Base-by-base conservation (phyloP, 2,329 filamentous ascomycete genomes). In the Fusarium tupiense region DNA sequence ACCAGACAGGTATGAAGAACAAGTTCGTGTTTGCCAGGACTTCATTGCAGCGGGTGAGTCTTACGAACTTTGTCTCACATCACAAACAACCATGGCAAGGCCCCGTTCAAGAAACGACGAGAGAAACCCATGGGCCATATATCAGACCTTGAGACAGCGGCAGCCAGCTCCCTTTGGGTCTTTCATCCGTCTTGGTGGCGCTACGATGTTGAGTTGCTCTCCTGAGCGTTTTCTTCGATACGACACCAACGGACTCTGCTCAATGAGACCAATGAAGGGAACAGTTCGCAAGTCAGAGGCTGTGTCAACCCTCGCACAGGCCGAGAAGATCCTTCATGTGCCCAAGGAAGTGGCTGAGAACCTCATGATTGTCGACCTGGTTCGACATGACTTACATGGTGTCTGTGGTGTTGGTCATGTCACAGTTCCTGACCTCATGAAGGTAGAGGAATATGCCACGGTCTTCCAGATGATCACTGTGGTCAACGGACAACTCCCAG, bases 291-390 rank as follows among this genome's bases (percentile, higher is more conserved):
- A 97, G 77, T 89, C 88, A 1, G 85, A 87, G 2, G 86, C 86
- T 3, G 90, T 88, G 1, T 81, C 92, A 43, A 96, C 92, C 1
- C 86, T 93, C n/a, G 88, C 87, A 10, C 88, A 93, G 77, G 95
- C 96, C 2, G 90, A 92, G 69, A 84, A 85, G 35, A 89, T 97
- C 44, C 88, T 98, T 20, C 90, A 92, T 65, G 89, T 94, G 0
- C 92, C 93, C 29, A 98, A 98, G 81, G 96, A 98, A 82, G 91
- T 94, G 77, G 96, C 96, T 1, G 96, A 98, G 85, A 98, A 98
- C 79, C 88, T 98, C 31, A 98, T 98, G 96, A 98, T 98, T 77
- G 95, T 98, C 6, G 96, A 98, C 81, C 87, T 98, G 2, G 96
- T 98, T n/a, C 90, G 96, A 1, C 96, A 98, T 80, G 96, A 98